These are phyloP conservation scores for Chaetomium olivaceum DNA, from an alignment of 2,329 filamentous ascomycete genomes.

Conservation along the genomic window DNA sequence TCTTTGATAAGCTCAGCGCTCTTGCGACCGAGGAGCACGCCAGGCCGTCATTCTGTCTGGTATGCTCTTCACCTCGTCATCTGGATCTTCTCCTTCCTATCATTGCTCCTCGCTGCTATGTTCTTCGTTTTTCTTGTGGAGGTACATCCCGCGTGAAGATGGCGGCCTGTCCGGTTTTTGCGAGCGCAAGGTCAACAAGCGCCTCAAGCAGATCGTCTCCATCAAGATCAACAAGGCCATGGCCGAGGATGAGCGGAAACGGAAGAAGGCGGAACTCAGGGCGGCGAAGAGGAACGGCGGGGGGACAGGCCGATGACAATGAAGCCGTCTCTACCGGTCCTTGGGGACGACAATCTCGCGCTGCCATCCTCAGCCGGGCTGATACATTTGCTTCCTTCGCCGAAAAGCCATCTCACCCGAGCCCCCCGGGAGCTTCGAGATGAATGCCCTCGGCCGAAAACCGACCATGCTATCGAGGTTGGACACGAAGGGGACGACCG, in stretches of 20 bases:
- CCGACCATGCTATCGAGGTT: constrained; percentile 46
- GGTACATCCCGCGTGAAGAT: constrained; percentile 82
- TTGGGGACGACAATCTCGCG: constrained; percentile 54
- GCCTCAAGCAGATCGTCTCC: constrained; percentile 80
- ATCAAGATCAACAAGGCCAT: constrained; percentile 87
- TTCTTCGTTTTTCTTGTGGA: constrained; percentile 92
- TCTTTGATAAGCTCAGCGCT: constrained; percentile 78
- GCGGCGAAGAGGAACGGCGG: constrained; percentile 58
- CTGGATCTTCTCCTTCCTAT: constrained; percentile 80
- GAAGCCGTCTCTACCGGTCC: constrained; percentile 66
- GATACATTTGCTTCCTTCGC: constrained; percentile 65
- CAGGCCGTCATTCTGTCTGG: constrained; percentile 82
- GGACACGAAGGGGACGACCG: constrained; percentile 33
- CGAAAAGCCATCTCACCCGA: constrained; percentile 60
- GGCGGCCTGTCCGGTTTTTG: constrained; percentile 84
- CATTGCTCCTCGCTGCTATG: constrained; percentile 70
- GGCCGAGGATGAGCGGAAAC: constrained; percentile 70
- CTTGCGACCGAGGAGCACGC: constrained; percentile 73
- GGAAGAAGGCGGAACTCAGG: constrained; percentile 52
- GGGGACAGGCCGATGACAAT: constrained; percentile 53
- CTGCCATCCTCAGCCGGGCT: constrained; percentile 61
- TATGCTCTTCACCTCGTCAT: constrained; percentile 93
- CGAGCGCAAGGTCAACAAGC: constrained; percentile 84
- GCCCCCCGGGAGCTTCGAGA: constrained; percentile 53
- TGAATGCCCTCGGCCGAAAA: constrained; percentile 54